phyloP scores from a whole-genome alignment of 257 asterid species.

The Nicotiana paniculata region DNA sequence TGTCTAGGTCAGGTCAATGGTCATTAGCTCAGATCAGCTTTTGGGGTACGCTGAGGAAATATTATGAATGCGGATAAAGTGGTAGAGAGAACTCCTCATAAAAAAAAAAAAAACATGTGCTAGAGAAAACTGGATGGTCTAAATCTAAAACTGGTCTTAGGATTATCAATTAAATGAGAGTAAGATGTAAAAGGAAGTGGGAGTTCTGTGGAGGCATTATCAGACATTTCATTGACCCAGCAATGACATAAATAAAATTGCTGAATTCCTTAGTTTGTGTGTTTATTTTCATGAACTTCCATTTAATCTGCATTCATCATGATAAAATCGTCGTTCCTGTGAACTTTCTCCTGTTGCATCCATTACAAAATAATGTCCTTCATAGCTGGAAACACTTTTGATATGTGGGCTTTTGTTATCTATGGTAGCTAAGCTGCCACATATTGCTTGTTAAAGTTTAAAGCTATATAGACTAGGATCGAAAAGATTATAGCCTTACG shows the following conservation, averaged over 20 bases:
- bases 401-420: neutral
- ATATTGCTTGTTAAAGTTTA: neutral
- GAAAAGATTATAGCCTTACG: neutral
- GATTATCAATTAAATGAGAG: neutral
- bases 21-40: neutral
- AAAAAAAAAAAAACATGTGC: neutral
- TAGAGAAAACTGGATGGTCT: neutral
- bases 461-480: neutral
- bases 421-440: neutral
- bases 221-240: neutral
- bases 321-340: neutral
- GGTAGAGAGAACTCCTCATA: neutral
- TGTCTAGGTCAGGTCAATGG: neutral
- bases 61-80: neutral
- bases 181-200: slow-evolving; percentile 2
- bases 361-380: neutral
- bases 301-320: neutral
- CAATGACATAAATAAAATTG: slow-evolving; percentile 1
- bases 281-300: slow-evolving; percentile 4
- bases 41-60: neutral
- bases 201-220: neutral
- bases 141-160: neutral
- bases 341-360: neutral
- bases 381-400: neutral
- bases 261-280: neutral